These are phyloP conservation scores for Rhizopogon salebrosus DNA, from an alignment of 768 basidiomycete genomes.

Conservation along the genomic window DNA sequence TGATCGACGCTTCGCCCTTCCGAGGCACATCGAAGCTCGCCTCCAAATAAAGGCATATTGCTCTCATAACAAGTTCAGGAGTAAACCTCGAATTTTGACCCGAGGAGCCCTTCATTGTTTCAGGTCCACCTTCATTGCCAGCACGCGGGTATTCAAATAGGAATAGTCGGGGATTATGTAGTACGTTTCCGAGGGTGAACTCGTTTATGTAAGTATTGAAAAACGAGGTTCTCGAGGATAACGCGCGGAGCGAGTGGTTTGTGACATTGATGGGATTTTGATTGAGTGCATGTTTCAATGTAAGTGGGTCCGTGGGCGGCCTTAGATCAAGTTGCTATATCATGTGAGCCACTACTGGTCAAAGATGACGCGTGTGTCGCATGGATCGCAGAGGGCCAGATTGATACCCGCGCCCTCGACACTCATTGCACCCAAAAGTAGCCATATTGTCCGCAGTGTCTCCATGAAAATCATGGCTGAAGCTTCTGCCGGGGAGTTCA, in stretches of 20 bases:
- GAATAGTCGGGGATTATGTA: conserved; percentile 3
- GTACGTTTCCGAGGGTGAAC: neutral
- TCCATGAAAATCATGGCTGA: conserved; percentile 13
- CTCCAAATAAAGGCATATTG: conserved; percentile 10
- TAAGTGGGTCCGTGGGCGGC: neutral
- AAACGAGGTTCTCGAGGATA: neutral
- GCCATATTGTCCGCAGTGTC: conserved; percentile 12
- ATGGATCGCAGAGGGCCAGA: neutral
- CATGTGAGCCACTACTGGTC: neutral
- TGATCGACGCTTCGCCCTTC: conserved; percentile 15
- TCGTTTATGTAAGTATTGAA: neutral
- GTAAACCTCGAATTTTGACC: neutral
- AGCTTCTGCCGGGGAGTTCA: conserved; percentile 7
- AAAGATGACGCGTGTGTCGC: neutral
- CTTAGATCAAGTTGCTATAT: neutral
- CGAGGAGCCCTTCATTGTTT: neutral
- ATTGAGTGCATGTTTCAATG: neutral
- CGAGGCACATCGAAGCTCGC: conserved; percentile 15
- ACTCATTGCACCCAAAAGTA: neutral
- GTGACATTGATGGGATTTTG: neutral
- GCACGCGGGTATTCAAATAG: neutral
- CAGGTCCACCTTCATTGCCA: neutral
- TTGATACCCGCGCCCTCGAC: neutral
- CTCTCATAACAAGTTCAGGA: conserved; percentile 4
- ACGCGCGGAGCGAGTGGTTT: neutral